Percentiles rank a stretch among this genome's conserved stretches.
Evolutionary conservation across 1,284 basidiomycete species (phyloP).

Genomic region (Dichomitus squalens): DNA sequence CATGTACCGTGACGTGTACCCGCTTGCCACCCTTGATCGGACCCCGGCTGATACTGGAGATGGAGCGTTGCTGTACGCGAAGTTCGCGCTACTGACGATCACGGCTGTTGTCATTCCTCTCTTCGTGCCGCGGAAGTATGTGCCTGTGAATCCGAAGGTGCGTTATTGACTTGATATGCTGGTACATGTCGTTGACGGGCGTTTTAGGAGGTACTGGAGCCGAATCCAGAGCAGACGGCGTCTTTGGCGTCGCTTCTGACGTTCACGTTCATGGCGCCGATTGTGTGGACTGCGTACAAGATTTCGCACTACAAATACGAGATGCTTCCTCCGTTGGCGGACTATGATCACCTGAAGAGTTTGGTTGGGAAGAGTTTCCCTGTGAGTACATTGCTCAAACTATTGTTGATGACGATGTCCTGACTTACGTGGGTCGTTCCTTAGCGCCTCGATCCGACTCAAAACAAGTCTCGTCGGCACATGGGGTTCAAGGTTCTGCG

Average conservation of each 20-base stretch:
- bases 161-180: background rate
- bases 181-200: background rate
- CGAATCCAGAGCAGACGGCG: slow-evolving; percentile 41
- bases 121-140: slow-evolving; percentile 45
- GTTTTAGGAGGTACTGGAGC: slow-evolving; percentile 27
- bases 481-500: slow-evolving; percentile 32
- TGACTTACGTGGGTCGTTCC: background rate
- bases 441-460: slow-evolving; percentile 36
- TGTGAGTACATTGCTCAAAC: slow-evolving; percentile 19
- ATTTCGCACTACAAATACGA: slow-evolving; percentile 34
- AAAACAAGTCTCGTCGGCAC: slow-evolving; percentile 23
- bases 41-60: slow-evolving; percentile 41
- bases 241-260: slow-evolving; percentile 33
- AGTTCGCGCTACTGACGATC: slow-evolving; percentile 42
- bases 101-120: slow-evolving; percentile 47
- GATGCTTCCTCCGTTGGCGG: slow-evolving; percentile 46
- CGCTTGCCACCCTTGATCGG: slow-evolving; percentile 44
- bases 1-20: slow-evolving; percentile 53
- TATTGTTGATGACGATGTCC: background rate
- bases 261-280: slow-evolving; percentile 35
- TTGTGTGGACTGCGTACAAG: slow-evolving; percentile 34
- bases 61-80: slow-evolving; percentile 37
- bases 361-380: slow-evolving; percentile 40
- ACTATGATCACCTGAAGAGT: slow-evolving; percentile 46
- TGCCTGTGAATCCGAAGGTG: slow-evolving; percentile 43